phyloP scores from a whole-genome alignment of 176 grass and related monocot species.

The Cocos nucifera region DNA sequence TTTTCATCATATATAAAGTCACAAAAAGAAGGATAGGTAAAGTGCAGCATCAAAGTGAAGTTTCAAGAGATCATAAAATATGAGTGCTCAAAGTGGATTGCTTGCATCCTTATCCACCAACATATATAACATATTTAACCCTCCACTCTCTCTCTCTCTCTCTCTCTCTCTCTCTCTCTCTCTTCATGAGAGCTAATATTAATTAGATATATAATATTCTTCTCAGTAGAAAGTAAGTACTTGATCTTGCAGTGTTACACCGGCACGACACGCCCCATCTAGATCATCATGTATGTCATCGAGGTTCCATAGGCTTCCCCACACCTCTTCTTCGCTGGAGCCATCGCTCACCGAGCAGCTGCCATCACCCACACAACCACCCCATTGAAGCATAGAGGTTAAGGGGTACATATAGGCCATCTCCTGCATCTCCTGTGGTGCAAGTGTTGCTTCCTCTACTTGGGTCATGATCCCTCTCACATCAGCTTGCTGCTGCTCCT shows the following conservation, averaged over 20 bases:
- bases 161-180: no score
- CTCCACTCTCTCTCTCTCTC: no score
- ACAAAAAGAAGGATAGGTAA: no score
- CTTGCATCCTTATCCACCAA: no score
- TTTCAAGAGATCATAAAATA: no score
- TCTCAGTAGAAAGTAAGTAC: constrained; percentile 28
- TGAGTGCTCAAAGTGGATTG: no score
- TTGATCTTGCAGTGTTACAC: constrained; percentile 10
- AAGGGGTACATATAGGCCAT: constrained; percentile 45
- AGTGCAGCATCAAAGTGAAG: no score
- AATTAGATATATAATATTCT: constrained; percentile 17
- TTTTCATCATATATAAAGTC: no score
- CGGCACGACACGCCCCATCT: constrained; percentile 13
- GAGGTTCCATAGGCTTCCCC: constrained; percentile 95
- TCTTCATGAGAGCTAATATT: neutral
- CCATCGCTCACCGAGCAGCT: constrained; percentile 37
- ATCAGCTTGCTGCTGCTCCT: constrained; percentile 11
- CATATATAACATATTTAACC: no score
- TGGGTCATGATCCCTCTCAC: neutral
- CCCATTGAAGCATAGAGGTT: constrained; percentile 25
- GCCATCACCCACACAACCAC: constrained; percentile 2
- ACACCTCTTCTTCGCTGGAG: constrained; percentile 49
- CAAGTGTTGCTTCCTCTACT: neutral
- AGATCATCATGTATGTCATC: constrained; percentile 19
- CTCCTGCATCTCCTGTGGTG: constrained; percentile 4